Percentiles rank a stretch among this genome's conserved stretches.
phyloP scores from a whole-genome alignment of 805 yeast genomes.

The Ogataea paraovalis region DNA sequence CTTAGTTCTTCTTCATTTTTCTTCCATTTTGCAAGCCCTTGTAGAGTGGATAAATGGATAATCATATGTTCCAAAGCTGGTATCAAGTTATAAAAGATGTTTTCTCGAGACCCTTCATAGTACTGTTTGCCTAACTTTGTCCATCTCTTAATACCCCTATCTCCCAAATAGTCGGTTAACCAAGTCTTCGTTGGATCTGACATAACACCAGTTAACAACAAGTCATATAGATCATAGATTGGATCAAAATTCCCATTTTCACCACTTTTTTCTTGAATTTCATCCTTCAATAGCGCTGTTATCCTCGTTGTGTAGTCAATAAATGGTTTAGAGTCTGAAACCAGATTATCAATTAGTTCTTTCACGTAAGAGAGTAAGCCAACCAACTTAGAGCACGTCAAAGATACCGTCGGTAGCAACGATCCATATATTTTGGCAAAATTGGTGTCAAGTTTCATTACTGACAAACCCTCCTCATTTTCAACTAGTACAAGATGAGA shows the following conservation, averaged over 20 bases:
- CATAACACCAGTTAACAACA: constrained; percentile 52
- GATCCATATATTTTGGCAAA: constrained; percentile 29
- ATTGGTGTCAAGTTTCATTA: constrained; percentile 22
- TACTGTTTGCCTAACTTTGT: constrained; percentile 43
- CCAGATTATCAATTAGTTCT: constrained; percentile 28
- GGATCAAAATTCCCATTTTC: constrained; percentile 23
- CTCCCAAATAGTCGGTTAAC: constrained; percentile 64
- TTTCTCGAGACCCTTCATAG: constrained; percentile 47
- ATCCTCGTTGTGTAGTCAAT: constrained; percentile 35
- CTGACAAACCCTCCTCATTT: constrained; percentile 13
- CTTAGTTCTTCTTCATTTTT: constrained; percentile 19
- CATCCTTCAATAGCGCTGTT: constrained; percentile 35
- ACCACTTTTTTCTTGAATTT: constrained; percentile 22
- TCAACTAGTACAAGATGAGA: constrained; percentile 26
- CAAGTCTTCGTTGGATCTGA: constrained; percentile 49
- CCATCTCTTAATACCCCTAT: constrained; percentile 59
- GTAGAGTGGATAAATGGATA: constrained; percentile 39
- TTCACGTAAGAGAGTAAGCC: constrained; percentile 33
- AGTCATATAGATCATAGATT: constrained; percentile 40
- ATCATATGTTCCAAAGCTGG: constrained; percentile 56
- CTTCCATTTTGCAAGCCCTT: constrained; percentile 39
- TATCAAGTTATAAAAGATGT: constrained; percentile 44
- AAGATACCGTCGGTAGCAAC: constrained; percentile 29
- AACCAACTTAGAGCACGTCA: constrained; percentile 34
- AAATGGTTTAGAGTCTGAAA: constrained; percentile 33